A percentile compares a stretch with the other conserved stretches of the same genome.
Conservation (phyloP, 176 grass and related monocot genomes). For the Leersia perrieri region DNA sequence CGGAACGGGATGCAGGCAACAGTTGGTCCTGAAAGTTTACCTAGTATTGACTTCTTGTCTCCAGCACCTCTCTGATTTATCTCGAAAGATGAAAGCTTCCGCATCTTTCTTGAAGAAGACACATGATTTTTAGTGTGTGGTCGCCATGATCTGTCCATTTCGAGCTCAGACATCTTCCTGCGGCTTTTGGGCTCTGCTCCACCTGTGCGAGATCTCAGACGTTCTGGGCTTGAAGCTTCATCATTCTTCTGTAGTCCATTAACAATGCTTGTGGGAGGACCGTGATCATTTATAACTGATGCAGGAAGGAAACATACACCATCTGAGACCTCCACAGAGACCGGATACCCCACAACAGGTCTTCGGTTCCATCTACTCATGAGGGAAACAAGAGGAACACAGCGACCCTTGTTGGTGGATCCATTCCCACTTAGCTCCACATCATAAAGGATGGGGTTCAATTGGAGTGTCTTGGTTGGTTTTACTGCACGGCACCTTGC, state of each 20-base stretch:
- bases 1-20: conserved; percentile 81
- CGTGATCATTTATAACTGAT: conserved; percentile 18
- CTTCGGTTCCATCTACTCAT: conserved; percentile 80
- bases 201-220: background rate
- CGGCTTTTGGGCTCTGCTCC: conserved; percentile 22
- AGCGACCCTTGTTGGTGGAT: conserved; percentile 50
- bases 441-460: conserved; percentile 51
- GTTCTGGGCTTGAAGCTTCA: background rate
- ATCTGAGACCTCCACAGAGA: conserved; percentile 55
- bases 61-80: conserved; percentile 35
- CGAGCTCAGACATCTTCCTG: conserved; percentile 23
- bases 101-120: conserved; percentile 72
- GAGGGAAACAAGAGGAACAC: conserved; percentile 82
- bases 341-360: conserved; percentile 76
- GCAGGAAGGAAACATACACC: conserved; percentile 30
- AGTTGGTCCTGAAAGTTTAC: conserved; percentile 44
- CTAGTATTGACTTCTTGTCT: conserved; percentile 39
- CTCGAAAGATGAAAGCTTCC: conserved; percentile 78
- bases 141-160: conserved; percentile 40
- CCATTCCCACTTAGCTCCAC: conserved; percentile 65
- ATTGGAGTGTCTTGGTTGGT: conserved; percentile 53
- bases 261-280: conserved; percentile 19
- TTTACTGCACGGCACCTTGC: conserved; percentile 24
- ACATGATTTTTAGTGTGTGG: conserved; percentile 44
- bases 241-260: conserved; percentile 38